Evolutionary conservation across 2,329 filamentous ascomycete species (phyloP), one percentile per base, ranked within the genome.

Genomic region (Cordyceps cateniannulata): DNA sequence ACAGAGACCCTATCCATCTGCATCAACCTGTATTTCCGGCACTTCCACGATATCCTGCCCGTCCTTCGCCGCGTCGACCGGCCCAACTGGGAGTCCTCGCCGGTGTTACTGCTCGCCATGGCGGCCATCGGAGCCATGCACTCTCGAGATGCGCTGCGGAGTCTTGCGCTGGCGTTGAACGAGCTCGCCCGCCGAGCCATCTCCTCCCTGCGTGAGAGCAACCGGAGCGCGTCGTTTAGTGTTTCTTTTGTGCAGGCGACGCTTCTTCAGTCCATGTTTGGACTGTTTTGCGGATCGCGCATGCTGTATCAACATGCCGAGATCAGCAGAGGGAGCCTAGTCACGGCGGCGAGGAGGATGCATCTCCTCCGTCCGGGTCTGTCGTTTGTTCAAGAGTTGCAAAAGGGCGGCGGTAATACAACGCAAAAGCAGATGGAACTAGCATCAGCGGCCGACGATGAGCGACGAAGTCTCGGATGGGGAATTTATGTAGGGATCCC

Each of bases 221-320:
- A 60, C 38, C 42, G 25, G 5, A 20, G 48, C 38, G 40, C 47
- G 7, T 25, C 44, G 24, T 60, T 60, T 35, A 40, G 42, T 16
- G 38, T 52, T 3, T 12, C 47, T 1, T 53, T 60, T 35, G 58
- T 60, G 14, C 58, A 60, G 24, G 58, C 58, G 9, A 9, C 49
- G 10, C 58, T 60, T 4, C 42, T 60, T 24, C 58, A 60, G 42
- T 54, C 58, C 29, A 24, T 60, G 16, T 60, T 60, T 47, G 58
- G 58, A 3, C 58, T 60, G 4, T 60, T 60, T 47, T 60, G 58
- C 38, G 58, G 58, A 12, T 60, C 58, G 6, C 48, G 58, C 22
- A 60, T 60, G 58, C 58, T 60, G 7, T 54, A 54, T 35, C 58
- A 60, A 20, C 58, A 60, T 53, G 58, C 58, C 9, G 58, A 60